A percentile compares a stretch with the other conserved stretches of the same genome.
phyloP scores from a whole-genome alignment of 2,329 filamentous ascomycete species.

The Colletotrichum sp. region DNA sequence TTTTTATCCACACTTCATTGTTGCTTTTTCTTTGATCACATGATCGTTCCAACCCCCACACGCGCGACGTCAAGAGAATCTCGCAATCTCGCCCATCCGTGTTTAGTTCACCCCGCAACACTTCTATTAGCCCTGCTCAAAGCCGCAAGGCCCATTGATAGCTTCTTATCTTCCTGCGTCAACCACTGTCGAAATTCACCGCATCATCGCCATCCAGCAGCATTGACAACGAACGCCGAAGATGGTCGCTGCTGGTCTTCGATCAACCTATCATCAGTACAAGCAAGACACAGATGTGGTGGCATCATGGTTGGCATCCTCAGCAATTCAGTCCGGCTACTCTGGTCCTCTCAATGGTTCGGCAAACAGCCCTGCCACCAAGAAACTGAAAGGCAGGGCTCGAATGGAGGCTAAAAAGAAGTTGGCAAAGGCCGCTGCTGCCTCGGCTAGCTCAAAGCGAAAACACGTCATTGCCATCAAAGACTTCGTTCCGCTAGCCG shows the following conservation, averaged over 20 bases:
- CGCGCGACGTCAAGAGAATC: background rate
- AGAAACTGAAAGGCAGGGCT: conserved; percentile 32
- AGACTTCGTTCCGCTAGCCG: conserved; percentile 41
- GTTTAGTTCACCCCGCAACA: background rate
- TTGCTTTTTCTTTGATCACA: background rate
- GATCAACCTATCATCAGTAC: conserved; percentile 41
- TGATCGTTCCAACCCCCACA: background rate
- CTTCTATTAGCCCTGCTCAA: background rate
- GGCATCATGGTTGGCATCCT: conserved; percentile 45
- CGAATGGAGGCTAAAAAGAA: conserved; percentile 3
- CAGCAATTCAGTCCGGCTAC: conserved; percentile 39
- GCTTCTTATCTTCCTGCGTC: background rate
- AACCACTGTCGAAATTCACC: background rate
- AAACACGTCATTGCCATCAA: conserved; percentile 40
- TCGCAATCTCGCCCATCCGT: background rate
- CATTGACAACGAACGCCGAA: background rate
- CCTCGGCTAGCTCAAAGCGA: background rate
- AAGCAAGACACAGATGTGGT: conserved; percentile 45
- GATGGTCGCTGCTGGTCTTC: conserved; percentile 26
- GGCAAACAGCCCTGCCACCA: background rate
- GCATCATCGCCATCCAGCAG: background rate
- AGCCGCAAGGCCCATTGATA: background rate
- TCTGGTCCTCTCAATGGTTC: conserved; percentile 14
- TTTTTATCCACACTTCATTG: background rate
- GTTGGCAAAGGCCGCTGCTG: background rate